These are phyloP conservation scores for Pluteus cervinus DNA, from an alignment of 768 basidiomycete species.

Conservation along the genomic window DNA sequence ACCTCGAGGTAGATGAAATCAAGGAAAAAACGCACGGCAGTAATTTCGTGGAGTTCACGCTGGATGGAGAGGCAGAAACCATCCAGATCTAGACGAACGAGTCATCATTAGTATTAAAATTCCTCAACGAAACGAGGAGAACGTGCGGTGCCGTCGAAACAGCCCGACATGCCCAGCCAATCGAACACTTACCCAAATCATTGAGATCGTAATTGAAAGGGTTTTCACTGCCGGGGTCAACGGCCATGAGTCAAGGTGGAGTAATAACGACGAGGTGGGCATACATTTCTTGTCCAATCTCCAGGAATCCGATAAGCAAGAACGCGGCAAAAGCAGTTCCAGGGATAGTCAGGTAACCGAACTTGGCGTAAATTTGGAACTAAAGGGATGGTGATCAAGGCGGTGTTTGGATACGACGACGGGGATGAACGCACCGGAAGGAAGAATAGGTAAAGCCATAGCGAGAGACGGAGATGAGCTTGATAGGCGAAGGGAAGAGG, in stretches of 20 bases:
- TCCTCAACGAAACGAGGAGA: neutral
- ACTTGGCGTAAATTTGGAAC: slow-evolving; percentile 43
- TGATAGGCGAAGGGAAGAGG: slow-evolving; percentile 69
- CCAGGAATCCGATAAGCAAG: slow-evolving; percentile 60
- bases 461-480: slow-evolving; percentile 55
- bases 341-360: slow-evolving; percentile 46
- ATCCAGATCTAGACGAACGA: slow-evolving; percentile 46
- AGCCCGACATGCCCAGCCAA: too few species aligned
- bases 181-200: slow-evolving; percentile 52
- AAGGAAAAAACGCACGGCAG: slow-evolving; percentile 48
- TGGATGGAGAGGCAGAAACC: slow-evolving; percentile 62
- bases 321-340: slow-evolving; percentile 59
- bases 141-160: too few species aligned
- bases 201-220: slow-evolving; percentile 66
- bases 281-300: slow-evolving; percentile 64
- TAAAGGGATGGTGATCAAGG: slow-evolving; percentile 13
- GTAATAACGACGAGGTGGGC: slow-evolving; percentile 8
- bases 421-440: slow-evolving; percentile 31
- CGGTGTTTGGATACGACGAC: slow-evolving; percentile 13
- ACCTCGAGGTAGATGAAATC: too few species aligned
- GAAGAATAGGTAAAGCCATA: slow-evolving; percentile 44
- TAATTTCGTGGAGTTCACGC: slow-evolving; percentile 67
- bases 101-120: neutral
- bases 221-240: slow-evolving; percentile 41
- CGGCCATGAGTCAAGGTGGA: neutral